Base-by-base conservation (phyloP, 305 asterid species). In the Fraxinus baroniana region DNA sequence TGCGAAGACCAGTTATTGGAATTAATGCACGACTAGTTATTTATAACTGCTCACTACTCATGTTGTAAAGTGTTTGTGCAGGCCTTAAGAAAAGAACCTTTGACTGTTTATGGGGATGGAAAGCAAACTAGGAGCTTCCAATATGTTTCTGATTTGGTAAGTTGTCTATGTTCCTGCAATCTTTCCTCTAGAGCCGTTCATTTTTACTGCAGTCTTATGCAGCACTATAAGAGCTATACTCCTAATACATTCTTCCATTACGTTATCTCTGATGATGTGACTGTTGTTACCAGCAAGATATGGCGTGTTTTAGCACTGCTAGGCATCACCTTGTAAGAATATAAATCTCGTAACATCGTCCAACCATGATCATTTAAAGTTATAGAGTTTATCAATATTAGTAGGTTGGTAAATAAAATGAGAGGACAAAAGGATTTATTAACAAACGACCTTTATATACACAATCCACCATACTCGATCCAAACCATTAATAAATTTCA, bases 91-190 rank as follows among this genome's bases (percentile, higher is more conserved):
- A 94, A 94, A 87, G 92, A 92, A 81, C 89, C 97, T 24, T 78
- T 93, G 86, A 92, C 97, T 55, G 97, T 93, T 76, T 94, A 94
- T 90, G 98, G 98, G 30, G 98, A 94, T 82, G 98, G 98, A 41
- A 89, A 93, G 86, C 97, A 93, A 90, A 94, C 98, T 6, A 93
- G 97, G 88, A 94, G 98, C 85, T 94, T 94, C 90, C 97, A 92
- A 88, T 93, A 90, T 49, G 95, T 94, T 81, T 91, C 97, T 80
- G 98, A 93, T 87, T 81, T 94, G 96, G 98, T 94, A 91, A 88
- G 26, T 64, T 6, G 17, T 52, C 12, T 72, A 57, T 7, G 26
- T 64, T 44, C 62, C 33, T 13, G 76, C 20, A 5, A 78, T 49
- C 7, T n/a, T 36, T 6, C 2, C 17, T 0, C 1, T 26, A 26